Evolutionary conservation across 2,329 filamentous ascomycete species (phyloP), one percentile per base, ranked within the genome.

Genomic region (Juglanconis sp.): DNA sequence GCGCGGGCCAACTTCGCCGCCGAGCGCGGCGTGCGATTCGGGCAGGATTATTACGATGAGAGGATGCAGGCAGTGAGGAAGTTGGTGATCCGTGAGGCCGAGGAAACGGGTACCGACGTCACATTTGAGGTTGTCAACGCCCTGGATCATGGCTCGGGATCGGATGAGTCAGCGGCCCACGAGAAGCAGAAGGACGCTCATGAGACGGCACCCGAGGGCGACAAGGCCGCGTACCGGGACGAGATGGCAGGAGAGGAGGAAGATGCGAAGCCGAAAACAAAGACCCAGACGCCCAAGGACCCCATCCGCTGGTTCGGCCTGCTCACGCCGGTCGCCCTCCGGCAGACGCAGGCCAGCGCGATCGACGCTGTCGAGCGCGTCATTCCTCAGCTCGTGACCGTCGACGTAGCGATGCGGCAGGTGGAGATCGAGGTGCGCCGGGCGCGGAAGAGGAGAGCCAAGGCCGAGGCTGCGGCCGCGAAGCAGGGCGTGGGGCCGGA

Each of bases 1-100:
- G 87, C 90, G n/a, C 83, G 89, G 60, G 90, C 90, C 63, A 92
- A 92, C 74, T 92, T 91, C 73, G 77, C 83, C 34, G 85, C 84
- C n/a, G 79, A 85, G 69, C 77, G 83, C 11, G 83, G 87, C 36
- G 71, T 85, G 63, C 79, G 85, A 47, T 92, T 89, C 70, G 89
- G 89, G 3, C 81, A 79, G 64, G 87, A 91, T 67, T 82, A 84
- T 68, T 94, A 90, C 70, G 89, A 93, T 71, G 82, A 86, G 65
- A 82, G 90, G 51, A 91, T 91, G 86, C 85, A 86, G 69, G 87
- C 88, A 3, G 73, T 72, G 30, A 75, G 82, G 56, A 47, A 36
- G 3, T 36, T 34, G 11, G 46, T 30, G 36, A 17, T 51, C 30
- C 5, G 17, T 2, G 34, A n/a, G 8, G 17, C 30, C 34, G 47